Percentiles rank a stretch among this genome's conserved stretches.
These are phyloP conservation scores for Porogramme epimiltina DNA, from an alignment of 1,284 basidiomycete species.

Conservation along the genomic window DNA sequence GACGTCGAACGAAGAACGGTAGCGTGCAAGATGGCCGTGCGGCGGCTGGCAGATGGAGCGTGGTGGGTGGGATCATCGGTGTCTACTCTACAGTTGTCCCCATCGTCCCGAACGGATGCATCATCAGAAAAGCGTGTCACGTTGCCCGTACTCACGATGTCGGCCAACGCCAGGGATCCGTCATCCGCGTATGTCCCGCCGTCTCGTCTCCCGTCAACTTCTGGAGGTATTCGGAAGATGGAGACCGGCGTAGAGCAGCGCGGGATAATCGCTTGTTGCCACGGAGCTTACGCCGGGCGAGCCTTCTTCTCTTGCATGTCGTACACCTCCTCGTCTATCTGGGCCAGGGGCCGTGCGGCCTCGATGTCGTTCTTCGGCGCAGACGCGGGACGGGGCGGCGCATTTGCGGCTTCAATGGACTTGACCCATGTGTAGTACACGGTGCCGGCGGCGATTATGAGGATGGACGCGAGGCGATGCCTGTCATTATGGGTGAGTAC, in stretches of 20 bases:
- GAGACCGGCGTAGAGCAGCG: background rate
- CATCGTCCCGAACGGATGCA: background rate
- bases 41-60: too few species aligned
- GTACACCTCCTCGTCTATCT: constrained; percentile 13
- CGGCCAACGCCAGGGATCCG: background rate
- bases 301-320: constrained; percentile 31
- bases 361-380: constrained; percentile 41
- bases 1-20: too few species aligned
- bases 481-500: constrained; percentile 25
- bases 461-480: constrained; percentile 62
- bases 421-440: constrained; percentile 76
- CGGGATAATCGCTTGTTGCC: background rate
- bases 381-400: constrained; percentile 21
- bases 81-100: background rate
- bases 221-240: too few species aligned
- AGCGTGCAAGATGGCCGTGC: too few species aligned
- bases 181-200: background rate
- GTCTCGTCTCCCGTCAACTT: background rate
- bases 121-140: too few species aligned
- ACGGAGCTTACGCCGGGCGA: constrained; percentile 9
- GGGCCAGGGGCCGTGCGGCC: constrained; percentile 19
- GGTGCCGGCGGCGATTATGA: constrained; percentile 62
- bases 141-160: background rate
- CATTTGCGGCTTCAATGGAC: constrained; percentile 41
- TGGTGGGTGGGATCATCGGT: too few species aligned